Conservation (phyloP, 148 eudicot species). For the Simmondsia chinensis region DNA sequence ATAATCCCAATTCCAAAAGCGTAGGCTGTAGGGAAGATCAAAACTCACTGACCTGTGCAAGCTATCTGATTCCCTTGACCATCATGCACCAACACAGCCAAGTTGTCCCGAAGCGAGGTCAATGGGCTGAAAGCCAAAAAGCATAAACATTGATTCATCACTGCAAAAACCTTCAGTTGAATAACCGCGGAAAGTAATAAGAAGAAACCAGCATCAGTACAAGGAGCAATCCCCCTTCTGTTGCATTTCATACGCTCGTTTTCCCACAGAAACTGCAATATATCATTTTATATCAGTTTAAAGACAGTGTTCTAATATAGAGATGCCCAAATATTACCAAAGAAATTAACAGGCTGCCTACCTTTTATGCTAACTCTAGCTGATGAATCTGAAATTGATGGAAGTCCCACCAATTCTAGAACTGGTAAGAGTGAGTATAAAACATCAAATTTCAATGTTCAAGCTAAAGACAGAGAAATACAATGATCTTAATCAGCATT, state of each 20-base stretch:
- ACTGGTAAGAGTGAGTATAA: constrained; percentile 23
- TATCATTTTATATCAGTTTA: constrained; percentile 1
- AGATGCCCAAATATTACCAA: not conserved
- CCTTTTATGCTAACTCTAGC: constrained; percentile 59
- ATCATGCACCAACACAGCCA: constrained; percentile 52
- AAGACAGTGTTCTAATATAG: not conserved
- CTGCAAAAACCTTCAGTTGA: not conserved
- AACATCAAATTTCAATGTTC: not conserved
- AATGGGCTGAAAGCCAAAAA: constrained; percentile 43
- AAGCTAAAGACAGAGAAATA: constrained; percentile 3
- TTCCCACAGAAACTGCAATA: constrained; percentile 83
- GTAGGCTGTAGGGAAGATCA: not conserved
- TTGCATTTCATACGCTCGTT: constrained; percentile 39
- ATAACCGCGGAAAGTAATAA: not conserved
- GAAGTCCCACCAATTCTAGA: constrained; percentile 47
- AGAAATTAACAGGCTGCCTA: constrained; percentile 6
- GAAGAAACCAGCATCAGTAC: constrained; percentile 34
- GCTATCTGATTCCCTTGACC: constrained; percentile 65
- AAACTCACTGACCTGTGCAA: constrained; percentile 33
- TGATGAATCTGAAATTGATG: constrained; percentile 38
- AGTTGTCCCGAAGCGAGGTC: constrained; percentile 50
- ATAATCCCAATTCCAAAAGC: no score
- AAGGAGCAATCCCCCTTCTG: constrained; percentile 62
- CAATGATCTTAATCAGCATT: no score
- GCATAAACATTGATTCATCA: constrained; percentile 1